Base-by-base conservation (phyloP, 2,329 filamentous ascomycete species). In the Fusarium keratoplasticum region DNA sequence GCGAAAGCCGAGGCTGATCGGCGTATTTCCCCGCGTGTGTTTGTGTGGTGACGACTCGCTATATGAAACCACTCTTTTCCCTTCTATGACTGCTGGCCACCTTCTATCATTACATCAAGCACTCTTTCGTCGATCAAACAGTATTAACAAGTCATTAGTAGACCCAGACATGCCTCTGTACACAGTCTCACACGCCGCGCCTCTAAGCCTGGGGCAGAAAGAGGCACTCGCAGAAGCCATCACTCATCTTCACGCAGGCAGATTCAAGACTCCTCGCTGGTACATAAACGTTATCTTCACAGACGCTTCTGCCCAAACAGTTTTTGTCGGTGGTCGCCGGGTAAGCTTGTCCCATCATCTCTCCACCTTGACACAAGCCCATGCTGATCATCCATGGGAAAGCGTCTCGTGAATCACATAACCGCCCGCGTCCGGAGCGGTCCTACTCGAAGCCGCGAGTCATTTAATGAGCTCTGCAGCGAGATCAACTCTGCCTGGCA, bases 181-280 rank as follows among this genome's bases (percentile, higher is more conserved):
- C 20, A 16, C 31, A 22, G 31, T 57, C 5, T 33, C 52, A 2
- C 52, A 57, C 33, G 31, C 52, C 13, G 33, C 20, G 5, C 14
- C 55, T 59, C 16, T 59, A 6, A 40, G 14, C 20, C 33, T 18
- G 5, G 36, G 18, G 14, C 55, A 59, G 55, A 59, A 59, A 25
- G 55, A 59, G 10, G 55, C 55, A 11, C 55, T 59, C 6, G 55
- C 55, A 40, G 55, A 59, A 29, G 55, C 55, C 14, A 59, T 59
- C 35, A 59, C 55, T 4, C 11, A 59, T 18, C 14, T 40, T 11
- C 55, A 59, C 14, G 16, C 29, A 20, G 33, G 9, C 52, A 57
- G 33, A 22, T 59, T 40, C 20, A 29, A 18, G 22, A 25, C 22
- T 16, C 55, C 55, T 13, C 33, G 33, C 6, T 25, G 35, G 52